A percentile compares a stretch with the other conserved stretches of the same genome.
Conservation (phyloP, 345 rosid genomes). For the Cardiospermum halicacabum region DNA sequence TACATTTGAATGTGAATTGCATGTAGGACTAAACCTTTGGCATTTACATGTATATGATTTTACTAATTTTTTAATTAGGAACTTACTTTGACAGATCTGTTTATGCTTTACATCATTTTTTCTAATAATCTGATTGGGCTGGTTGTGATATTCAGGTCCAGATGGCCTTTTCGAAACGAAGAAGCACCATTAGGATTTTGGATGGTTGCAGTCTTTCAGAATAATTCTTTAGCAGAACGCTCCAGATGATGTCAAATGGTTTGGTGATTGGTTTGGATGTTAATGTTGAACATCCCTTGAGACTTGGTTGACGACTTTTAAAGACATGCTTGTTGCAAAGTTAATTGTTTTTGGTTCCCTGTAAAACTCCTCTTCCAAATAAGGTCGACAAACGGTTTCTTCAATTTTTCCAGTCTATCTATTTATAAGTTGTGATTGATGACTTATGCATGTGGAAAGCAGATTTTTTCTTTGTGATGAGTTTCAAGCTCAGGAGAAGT, state of each 20-base stretch:
- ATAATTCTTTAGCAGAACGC: background rate
- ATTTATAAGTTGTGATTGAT: background rate
- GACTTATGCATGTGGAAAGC: conserved; percentile 1
- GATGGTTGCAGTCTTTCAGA: conserved; percentile 9
- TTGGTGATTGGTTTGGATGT: conserved; percentile 6
- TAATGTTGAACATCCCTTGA: background rate
- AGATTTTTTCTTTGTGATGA: background rate
- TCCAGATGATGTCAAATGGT: conserved; percentile 1
- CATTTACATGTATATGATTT: background rate
- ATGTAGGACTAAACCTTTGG: background rate
- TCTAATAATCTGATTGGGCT: background rate
- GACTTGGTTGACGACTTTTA: background rate
- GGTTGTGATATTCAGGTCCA: conserved; percentile 57
- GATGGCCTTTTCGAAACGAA: conserved; percentile 72
- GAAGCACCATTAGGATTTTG: conserved; percentile 50
- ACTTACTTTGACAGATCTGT: background rate
- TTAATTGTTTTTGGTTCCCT: background rate
- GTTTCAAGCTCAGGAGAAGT: too few relatives aligned
- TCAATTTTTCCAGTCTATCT: background rate
- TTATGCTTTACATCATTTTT: background rate
- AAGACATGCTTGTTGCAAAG: conserved; percentile 12
- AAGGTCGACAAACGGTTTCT: conserved; percentile 14
- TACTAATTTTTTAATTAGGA: background rate
- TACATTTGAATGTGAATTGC: background rate
- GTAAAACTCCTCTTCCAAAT: conserved; percentile 14